A percentile compares a stretch with the other conserved stretches of the same genome.
phyloP scores from a whole-genome alignment of 1,284 basidiomycete species.

The Wolfiporia cocos region DNA sequence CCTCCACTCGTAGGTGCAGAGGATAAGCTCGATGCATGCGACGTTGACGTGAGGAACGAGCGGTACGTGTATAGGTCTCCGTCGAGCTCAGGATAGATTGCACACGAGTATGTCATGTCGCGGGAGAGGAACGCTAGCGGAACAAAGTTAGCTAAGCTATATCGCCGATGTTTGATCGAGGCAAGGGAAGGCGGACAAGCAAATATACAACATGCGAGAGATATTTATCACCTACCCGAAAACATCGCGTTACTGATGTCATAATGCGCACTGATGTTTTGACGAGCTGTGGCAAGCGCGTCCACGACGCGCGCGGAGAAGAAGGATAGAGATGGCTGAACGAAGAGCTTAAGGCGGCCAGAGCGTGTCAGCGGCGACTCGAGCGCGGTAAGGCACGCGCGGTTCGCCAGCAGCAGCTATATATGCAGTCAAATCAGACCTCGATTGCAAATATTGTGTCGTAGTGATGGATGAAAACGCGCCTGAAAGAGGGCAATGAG shows the following conservation, averaged over 20 bases:
- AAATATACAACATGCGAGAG: neutral
- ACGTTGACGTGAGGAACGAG: neutral
- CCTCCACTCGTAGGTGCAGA: no score
- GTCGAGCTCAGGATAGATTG: slow-evolving; percentile 62
- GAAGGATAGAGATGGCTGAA: slow-evolving; percentile 11
- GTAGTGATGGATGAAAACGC: slow-evolving; percentile 4
- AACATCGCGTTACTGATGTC: slow-evolving; percentile 30
- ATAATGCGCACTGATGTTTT: slow-evolving; percentile 28
- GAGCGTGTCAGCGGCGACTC: slow-evolving; percentile 15
- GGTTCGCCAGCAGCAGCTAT: slow-evolving; percentile 66
- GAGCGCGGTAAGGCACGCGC: slow-evolving; percentile 21
- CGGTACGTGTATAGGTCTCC: slow-evolving; percentile 38
- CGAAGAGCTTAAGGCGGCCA: slow-evolving; percentile 13
- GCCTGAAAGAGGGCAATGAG: slow-evolving; percentile 49
- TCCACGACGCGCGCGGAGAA: slow-evolving; percentile 15
- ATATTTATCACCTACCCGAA: slow-evolving; percentile 23
- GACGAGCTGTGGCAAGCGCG: slow-evolving; percentile 20
- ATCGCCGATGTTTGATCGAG: neutral
- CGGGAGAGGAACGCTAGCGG: slow-evolving; percentile 54
- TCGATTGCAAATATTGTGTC: neutral
- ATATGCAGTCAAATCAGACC: neutral
- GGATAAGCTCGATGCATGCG: no score
- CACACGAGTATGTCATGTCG: slow-evolving; percentile 84
- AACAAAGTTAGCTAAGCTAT: neutral
- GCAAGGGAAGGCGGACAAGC: neutral